Conservation (phyloP, 306 rosid species). For the Glycine soja region DNA sequence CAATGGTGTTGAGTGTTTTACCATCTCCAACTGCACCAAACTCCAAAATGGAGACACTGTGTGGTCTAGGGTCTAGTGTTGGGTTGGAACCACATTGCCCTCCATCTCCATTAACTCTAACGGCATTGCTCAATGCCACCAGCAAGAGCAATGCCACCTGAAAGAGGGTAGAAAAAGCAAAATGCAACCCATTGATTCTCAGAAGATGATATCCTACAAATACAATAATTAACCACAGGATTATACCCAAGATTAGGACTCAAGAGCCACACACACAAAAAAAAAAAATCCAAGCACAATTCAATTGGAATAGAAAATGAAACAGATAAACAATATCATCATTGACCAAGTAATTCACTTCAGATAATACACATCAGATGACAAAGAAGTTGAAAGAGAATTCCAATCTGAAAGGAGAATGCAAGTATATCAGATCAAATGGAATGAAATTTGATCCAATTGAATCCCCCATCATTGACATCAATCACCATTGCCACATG, state of each 20-base stretch:
- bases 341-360: conserved; percentile 19
- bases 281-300: background rate
- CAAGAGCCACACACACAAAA: background rate
- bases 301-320: background rate
- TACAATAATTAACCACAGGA: background rate
- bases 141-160: conserved; percentile 95
- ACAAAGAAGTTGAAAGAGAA: conserved; percentile 33
- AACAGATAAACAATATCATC: conserved; percentile 11
- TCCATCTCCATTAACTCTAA: conserved; percentile 54
- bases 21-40: conserved; percentile 99
- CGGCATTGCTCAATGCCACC: conserved; percentile 84
- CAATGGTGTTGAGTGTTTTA: conserved; percentile 83
- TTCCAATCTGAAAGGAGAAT: conserved; percentile 27
- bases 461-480: background rate
- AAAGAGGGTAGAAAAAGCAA: conserved; percentile 35
- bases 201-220: conserved; percentile 45
- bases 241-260: conserved; percentile 17
- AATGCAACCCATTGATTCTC: conserved; percentile 50
- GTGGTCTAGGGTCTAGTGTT: conserved; percentile 85
- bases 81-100: conserved; percentile 71
- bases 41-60: conserved; percentile 89
- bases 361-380: conserved; percentile 6
- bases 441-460: conserved; percentile 27
- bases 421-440: conserved; percentile 44
- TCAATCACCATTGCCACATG: conserved; percentile 24